Conservation (phyloP, 768 basidiomycete species). For the Nevesoporus exiguus region DNA sequence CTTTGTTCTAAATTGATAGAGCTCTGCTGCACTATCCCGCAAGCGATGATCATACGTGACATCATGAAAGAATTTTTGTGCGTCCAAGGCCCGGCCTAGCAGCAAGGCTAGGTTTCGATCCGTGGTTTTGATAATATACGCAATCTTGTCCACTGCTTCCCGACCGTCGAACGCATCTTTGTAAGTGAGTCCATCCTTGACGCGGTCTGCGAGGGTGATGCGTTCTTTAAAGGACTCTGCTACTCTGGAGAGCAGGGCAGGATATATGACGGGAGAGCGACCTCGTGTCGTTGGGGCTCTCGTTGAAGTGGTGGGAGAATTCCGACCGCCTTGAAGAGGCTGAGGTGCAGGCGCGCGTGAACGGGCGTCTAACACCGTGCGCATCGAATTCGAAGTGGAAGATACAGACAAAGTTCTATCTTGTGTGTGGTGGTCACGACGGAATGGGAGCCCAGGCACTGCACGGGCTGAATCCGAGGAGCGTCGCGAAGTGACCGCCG, state of each 20-base stretch:
- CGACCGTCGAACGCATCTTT: slow-evolving; percentile 96
- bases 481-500: slow-evolving; percentile 40
- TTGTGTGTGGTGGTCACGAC: slow-evolving; percentile 57
- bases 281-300: slow-evolving; percentile 37
- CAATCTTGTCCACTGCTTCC: slow-evolving; percentile 95
- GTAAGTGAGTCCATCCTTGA: slow-evolving; percentile 96
- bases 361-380: slow-evolving; percentile 41
- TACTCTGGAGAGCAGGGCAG: slow-evolving; percentile 92
- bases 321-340: slow-evolving; percentile 38
- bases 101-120: slow-evolving; percentile 94
- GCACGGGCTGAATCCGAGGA: slow-evolving; percentile 72
- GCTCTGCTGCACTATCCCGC: slow-evolving; percentile 80
- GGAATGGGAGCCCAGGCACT: slow-evolving; percentile 48
- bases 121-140: slow-evolving; percentile 97
- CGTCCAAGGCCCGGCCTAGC: slow-evolving; percentile 92
- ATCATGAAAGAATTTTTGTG: slow-evolving; percentile 99
- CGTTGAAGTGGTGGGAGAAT: slow-evolving; percentile 35
- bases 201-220: slow-evolving; percentile 68
- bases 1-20: slow-evolving; percentile 90
- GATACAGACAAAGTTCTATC: slow-evolving; percentile 81
- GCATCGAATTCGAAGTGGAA: slow-evolving; percentile 49
- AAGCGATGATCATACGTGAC: slow-evolving; percentile 98
- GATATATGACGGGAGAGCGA: slow-evolving; percentile 81
- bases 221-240: slow-evolving; percentile 90
- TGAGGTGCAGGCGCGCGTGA: slow-evolving; percentile 35